Conservation (phyloP, 139 green algal genomes). For the Microglena sp. region DNA sequence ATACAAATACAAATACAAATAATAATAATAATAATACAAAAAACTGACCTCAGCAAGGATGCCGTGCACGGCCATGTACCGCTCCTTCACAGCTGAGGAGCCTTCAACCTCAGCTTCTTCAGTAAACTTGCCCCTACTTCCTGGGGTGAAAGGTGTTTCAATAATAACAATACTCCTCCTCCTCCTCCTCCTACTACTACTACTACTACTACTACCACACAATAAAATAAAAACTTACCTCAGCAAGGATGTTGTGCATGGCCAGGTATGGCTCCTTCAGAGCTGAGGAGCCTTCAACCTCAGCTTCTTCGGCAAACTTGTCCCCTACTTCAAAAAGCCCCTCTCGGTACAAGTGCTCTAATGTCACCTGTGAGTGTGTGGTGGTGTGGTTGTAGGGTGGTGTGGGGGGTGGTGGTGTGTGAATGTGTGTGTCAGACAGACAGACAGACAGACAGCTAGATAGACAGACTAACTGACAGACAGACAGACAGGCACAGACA, state of each 20-base stretch:
- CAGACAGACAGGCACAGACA: no score
- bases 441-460: no score
- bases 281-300: conserved; percentile 28
- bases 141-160: no score
- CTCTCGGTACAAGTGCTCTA: conserved; percentile 81
- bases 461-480: no score
- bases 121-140: conserved; percentile 62
- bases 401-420: no score
- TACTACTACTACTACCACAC: no score
- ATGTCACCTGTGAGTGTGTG: conserved; percentile 56
- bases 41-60: conserved; percentile 65
- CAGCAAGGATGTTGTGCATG: conserved; percentile 71
- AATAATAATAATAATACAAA: no score
- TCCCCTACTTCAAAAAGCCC: conserved; percentile 76
- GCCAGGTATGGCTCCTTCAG: conserved; percentile 54
- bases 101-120: conserved; percentile 58
- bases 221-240: conserved; percentile 60
- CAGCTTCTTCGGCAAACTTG: conserved; percentile 65
- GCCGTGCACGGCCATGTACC: conserved; percentile 64
- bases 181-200: no score
- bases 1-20: no score
- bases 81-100: conserved; percentile 36
- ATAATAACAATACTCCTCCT: no score
- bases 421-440: no score
- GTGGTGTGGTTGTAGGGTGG: not conserved